Evolutionary conservation across 345 rosid genomes (phyloP).

Genomic region (Camelina laxa): DNA sequence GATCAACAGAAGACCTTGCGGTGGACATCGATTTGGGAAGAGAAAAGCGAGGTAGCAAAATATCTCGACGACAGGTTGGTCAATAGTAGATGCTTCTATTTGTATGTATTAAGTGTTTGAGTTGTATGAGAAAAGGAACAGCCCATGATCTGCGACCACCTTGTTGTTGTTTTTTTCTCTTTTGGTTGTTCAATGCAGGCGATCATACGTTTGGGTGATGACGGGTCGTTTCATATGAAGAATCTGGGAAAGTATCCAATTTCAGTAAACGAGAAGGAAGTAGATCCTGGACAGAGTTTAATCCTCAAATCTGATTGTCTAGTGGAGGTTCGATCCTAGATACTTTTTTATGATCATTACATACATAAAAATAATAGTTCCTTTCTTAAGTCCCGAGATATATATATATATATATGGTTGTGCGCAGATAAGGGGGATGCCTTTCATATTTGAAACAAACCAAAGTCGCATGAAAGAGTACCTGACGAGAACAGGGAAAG

Average conservation of each 20-base stretch:
- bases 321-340: constrained; percentile 63
- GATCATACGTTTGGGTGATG: constrained; percentile 63
- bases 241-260: constrained; percentile 75
- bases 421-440: constrained; percentile 74
- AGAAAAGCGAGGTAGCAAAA: constrained; percentile 76
- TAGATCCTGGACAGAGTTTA: constrained; percentile 54
- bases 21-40: constrained; percentile 93
- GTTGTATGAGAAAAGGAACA: constrained; percentile 2
- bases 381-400: background rate
- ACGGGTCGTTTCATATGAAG: constrained; percentile 71
- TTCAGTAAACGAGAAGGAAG: constrained; percentile 71
- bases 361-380: background rate
- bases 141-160: background rate
- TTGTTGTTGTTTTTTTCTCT: background rate
- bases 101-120: constrained; percentile 1
- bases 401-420: constrained; percentile 1
- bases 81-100: constrained; percentile 9
- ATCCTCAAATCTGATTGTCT: constrained; percentile 63
- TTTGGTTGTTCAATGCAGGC: constrained; percentile 54
- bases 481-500: constrained; percentile 49
- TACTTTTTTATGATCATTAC: constrained; percentile 12
- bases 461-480: constrained; percentile 57
- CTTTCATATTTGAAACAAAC: constrained; percentile 72
- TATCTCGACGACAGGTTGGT: constrained; percentile 89
- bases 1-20: constrained; percentile 71